Evolutionary conservation across 306 rosid genomes (phyloP).

Genomic region (Casuarina cunninghamiana): DNA sequence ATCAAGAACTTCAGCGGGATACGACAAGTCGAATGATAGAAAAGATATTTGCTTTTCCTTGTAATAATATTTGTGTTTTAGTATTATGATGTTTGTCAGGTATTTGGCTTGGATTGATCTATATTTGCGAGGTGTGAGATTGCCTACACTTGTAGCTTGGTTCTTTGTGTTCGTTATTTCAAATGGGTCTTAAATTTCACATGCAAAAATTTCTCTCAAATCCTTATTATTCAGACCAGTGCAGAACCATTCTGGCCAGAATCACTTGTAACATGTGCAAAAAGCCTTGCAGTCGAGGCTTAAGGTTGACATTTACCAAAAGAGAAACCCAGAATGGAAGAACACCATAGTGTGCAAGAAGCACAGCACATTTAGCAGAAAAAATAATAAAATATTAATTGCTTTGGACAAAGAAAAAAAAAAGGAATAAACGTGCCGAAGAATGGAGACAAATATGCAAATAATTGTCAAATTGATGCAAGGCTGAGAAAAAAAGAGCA

Average conservation of each 20-base stretch:
- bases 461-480: neutral
- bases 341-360: neutral
- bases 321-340: no score
- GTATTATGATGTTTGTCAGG: neutral
- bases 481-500: neutral
- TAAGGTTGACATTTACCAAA: no score
- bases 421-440: neutral
- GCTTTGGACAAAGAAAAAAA: neutral
- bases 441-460: neutral
- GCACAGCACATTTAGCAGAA: neutral
- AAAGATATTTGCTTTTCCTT: neutral
- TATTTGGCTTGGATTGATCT: neutral
- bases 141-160: neutral
- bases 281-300: no score
- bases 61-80: neutral
- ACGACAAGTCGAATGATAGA: conserved; percentile 13
- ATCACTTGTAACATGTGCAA: neutral
- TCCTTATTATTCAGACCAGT: neutral
- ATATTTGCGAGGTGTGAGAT: neutral
- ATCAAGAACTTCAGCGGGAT: neutral
- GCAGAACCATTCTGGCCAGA: neutral
- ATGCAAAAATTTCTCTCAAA: neutral
- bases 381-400: neutral
- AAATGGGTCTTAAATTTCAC: neutral
- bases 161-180: neutral